phyloP scores from a whole-genome alignment of 2,329 filamentous ascomycete species.

The Didymella arachidicola region DNA sequence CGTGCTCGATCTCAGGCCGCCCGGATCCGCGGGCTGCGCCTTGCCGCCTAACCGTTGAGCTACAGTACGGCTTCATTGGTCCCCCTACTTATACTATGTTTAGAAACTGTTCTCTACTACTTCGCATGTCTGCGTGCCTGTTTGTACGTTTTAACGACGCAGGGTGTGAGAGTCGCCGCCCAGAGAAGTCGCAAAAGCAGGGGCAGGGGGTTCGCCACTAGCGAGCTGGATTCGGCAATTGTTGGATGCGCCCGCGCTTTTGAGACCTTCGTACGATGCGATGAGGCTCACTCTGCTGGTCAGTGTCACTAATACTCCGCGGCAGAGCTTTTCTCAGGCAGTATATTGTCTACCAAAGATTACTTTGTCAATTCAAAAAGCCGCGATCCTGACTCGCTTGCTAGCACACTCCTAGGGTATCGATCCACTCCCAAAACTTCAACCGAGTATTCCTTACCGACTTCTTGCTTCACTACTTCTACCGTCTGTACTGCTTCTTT shows the following conservation, averaged over 20 bases:
- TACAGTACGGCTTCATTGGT: conserved; percentile 1
- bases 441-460: neutral
- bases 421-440: conserved; percentile 10
- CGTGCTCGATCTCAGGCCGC: conserved; percentile 14
- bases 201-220: conserved; percentile 5
- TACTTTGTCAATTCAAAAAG: neutral
- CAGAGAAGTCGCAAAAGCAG: neutral
- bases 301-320: neutral
- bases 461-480: conserved; percentile 8
- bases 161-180: neutral
- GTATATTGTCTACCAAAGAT: conserved; percentile 1
- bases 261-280: conserved; percentile 1
- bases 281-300: neutral
- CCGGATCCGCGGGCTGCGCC: conserved; percentile 16
- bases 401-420: conserved; percentile 9
- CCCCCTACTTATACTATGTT: conserved; percentile 10
- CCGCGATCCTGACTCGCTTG: conserved; percentile 14
- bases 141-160: neutral
- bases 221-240: conserved; percentile 10
- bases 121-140: neutral
- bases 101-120: neutral
- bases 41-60: conserved; percentile 14
- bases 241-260: conserved; percentile 8
- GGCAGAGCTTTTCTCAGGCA: neutral
- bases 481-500: neutral